Percentiles rank a stretch among this genome's conserved stretches.
Evolutionary conservation across 768 basidiomycete species (phyloP).

Genomic region (Trametes coccinea): DNA sequence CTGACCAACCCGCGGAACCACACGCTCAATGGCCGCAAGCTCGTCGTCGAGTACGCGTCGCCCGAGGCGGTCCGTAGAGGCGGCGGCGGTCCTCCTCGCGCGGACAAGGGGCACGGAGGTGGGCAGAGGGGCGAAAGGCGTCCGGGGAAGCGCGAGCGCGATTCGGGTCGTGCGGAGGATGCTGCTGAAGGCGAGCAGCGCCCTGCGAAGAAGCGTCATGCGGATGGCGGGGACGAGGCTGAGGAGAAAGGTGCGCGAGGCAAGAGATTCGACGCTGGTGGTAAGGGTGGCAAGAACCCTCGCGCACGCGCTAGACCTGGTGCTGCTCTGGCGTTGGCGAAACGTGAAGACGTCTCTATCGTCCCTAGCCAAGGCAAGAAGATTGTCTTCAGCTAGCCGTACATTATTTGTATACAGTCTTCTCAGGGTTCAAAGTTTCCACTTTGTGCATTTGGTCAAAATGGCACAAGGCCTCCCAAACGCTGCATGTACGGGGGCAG

Average conservation of each 20-base stretch:
- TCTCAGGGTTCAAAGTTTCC: background rate
- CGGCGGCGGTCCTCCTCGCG: constrained; percentile 35
- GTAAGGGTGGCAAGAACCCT: constrained; percentile 17
- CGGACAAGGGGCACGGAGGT: constrained; percentile 8
- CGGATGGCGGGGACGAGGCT: constrained; percentile 15
- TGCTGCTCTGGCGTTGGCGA: constrained; percentile 75
- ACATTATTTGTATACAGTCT: background rate
- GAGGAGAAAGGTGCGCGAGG: constrained; percentile 2
- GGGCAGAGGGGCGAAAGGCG: background rate
- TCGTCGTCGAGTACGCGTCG: constrained; percentile 89
- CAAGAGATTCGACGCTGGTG: background rate
- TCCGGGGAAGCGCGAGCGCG: background rate
- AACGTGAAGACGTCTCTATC: constrained; percentile 76
- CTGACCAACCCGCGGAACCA: constrained; percentile 86
- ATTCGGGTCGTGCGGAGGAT: constrained; percentile 6
- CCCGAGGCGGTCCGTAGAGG: constrained; percentile 86
- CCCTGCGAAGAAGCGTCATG: constrained; percentile 26
- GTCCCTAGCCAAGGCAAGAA: constrained; percentile 70
- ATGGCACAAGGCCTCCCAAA: too few species aligned
- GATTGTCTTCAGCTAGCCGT: constrained; percentile 56
- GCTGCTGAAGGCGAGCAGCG: constrained; percentile 19
- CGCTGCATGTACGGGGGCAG: too few species aligned
- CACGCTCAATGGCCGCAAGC: constrained; percentile 75
- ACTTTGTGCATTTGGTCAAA: too few species aligned
- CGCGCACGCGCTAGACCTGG: constrained; percentile 68